Evolutionary conservation across 148 eudicot species (phyloP).

Genomic region (Arctostaphylos glauca): DNA sequence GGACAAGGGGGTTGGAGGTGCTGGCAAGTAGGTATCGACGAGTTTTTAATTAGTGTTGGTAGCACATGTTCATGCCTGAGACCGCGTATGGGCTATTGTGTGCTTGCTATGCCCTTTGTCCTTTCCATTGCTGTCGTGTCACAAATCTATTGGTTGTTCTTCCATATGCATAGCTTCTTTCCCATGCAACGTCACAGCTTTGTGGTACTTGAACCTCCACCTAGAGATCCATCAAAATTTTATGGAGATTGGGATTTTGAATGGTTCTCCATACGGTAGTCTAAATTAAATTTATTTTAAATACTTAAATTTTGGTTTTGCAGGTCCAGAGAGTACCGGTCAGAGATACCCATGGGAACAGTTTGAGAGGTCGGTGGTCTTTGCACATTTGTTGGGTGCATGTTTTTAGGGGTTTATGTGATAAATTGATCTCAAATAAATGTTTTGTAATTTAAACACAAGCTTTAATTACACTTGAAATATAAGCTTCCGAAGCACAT

Average conservation of each 20-base stretch:
- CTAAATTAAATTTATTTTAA: too few relatives aligned
- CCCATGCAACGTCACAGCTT: not conserved
- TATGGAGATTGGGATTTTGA: conserved; percentile 20
- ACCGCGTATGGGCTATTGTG: conserved; percentile 20
- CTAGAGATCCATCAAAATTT: conserved; percentile 17
- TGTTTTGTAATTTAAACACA: too few relatives aligned
- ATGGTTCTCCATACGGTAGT: conserved; percentile 23
- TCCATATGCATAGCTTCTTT: not conserved
- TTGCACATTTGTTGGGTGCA: not conserved
- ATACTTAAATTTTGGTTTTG: too few relatives aligned
- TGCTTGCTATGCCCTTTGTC: conserved; percentile 13
- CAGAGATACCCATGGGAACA: not conserved
- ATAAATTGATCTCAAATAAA: too few relatives aligned
- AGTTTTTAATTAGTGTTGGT: conserved; percentile 19
- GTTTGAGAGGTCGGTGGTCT: conserved; percentile 1
- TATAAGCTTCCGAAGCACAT: too few relatives aligned
- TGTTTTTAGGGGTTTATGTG: not conserved
- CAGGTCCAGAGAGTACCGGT: not conserved
- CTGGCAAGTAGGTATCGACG: not conserved
- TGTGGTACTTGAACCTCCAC: not conserved
- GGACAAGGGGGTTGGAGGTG: not conserved
- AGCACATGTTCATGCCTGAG: conserved; percentile 25
- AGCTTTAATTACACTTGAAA: too few relatives aligned
- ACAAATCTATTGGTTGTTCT: not conserved
- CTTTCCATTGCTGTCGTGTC: too few relatives aligned